Evolutionary conservation across 2,329 filamentous ascomycete species (phyloP), one percentile per base, ranked within the genome.

Genomic region (Salinomyces thailandicus): DNA sequence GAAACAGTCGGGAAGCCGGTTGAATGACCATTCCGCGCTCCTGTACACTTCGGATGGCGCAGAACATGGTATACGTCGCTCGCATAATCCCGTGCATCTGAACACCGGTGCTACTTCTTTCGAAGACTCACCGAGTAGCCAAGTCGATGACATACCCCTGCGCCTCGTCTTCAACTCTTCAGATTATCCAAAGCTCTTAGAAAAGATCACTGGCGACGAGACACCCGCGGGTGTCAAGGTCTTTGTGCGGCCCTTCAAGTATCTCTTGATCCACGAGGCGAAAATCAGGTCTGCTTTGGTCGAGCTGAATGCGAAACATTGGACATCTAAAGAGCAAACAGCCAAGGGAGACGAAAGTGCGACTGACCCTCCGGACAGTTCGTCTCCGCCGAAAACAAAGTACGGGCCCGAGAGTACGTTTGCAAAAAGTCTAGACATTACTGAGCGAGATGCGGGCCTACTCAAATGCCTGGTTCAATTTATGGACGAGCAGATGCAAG

Each of bases 401-500:
- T 8, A 26, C 9, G n/a, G 2, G 9, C 22, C 22, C 9, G 22
- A 26, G 4, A 9, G 9, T 8, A 26, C 22, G 9, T 9, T n/a
- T 9, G 22, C n/a, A n/a, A n/a, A 26, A 26, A 16, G 30, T 11
- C 9, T 32, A 9, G 11, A 9, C 11, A 13, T 32, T 13, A 32
- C 30, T 32, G 9, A 11, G 12, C 16, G 30, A 18, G 12, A 11
- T 15, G 11, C 14, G 8, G 7, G 11, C 8, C 14, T 32, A 12
- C 17, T 32, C 14, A 5, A 32, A 13, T 17, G 9, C 3, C 7
- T 32, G 9, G 17, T 32, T 7, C 9, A 9, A 3, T 32, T 32
- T 16, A 18, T 32, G 18, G 32, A 34, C 15, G 15, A 9, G 6
- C 8, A 34, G n/a, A 34, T 34, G 32, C 14, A 11, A 24, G 32